phyloP scores from a whole-genome alignment of 495 filamentous ascomycete genomes.

The Amorphotheca resinae region DNA sequence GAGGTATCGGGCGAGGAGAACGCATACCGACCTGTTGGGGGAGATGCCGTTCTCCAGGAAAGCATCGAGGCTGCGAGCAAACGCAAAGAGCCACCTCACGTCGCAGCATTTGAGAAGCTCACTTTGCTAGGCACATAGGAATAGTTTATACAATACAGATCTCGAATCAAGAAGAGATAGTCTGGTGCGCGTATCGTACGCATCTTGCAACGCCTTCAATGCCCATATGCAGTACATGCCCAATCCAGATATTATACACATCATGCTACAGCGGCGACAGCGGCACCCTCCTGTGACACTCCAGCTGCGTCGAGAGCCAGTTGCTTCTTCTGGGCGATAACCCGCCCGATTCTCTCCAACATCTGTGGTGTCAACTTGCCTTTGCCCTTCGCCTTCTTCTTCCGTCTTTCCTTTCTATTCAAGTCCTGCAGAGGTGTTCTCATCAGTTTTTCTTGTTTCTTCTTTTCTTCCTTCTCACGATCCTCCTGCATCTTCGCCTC shows the following conservation, averaged over 20 bases:
- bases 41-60: slow-evolving; percentile 38
- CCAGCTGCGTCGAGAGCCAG: slow-evolving; percentile 22
- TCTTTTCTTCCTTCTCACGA: slow-evolving; percentile 39
- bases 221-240: slow-evolving; percentile 13
- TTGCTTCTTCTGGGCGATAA: slow-evolving; percentile 46
- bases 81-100: slow-evolving; percentile 32
- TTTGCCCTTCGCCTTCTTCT: slow-evolving; percentile 28
- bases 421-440: slow-evolving; percentile 29
- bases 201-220: slow-evolving; percentile 19
- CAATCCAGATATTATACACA: slow-evolving; percentile 17
- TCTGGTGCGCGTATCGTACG: slow-evolving; percentile 6
- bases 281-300: slow-evolving; percentile 9
- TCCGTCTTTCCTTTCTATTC: slow-evolving; percentile 26
- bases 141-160: slow-evolving; percentile 5
- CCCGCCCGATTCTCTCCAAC: slow-evolving; percentile 51
- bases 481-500: slow-evolving; percentile 49
- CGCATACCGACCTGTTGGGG: slow-evolving; percentile 26
- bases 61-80: slow-evolving; percentile 32
- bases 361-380: slow-evolving; percentile 40
- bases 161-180: slow-evolving; percentile 12
- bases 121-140: slow-evolving; percentile 34
- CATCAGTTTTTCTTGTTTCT: slow-evolving; percentile 27
- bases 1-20: slow-evolving; percentile 6
- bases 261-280: slow-evolving; percentile 4
- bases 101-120: slow-evolving; percentile 38